Evolutionary conservation across 805 yeast genomes (phyloP).

Genomic region (Candida tammaniensis): DNA sequence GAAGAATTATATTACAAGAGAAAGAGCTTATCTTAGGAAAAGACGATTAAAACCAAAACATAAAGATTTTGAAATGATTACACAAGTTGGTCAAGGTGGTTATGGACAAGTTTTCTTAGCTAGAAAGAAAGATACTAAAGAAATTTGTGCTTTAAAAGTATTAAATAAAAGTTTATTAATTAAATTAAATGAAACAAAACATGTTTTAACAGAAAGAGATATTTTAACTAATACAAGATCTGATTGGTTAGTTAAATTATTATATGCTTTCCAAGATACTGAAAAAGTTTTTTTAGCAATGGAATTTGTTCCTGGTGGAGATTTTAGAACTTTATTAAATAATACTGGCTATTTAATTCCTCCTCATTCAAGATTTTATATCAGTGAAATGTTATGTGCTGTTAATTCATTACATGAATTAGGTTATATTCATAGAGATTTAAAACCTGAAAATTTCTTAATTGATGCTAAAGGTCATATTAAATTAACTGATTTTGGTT

Average conservation of each 20-base stretch:
- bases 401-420: conserved; percentile 90
- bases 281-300: conserved; percentile 90
- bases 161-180: conserved; percentile 82
- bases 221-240: conserved; percentile 93
- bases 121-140: conserved; percentile 88
- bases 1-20: conserved; percentile 79
- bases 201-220: conserved; percentile 93
- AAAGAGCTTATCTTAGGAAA: conserved; percentile 78
- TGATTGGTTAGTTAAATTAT: conserved; percentile 91
- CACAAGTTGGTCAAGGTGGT: conserved; percentile 99
- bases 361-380: conserved; percentile 92
- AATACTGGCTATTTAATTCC: conserved; percentile 92
- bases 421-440: conserved; percentile 95
- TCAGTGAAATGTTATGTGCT: conserved; percentile 94
- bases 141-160: conserved; percentile 92
- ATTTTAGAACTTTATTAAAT: conserved; percentile 88
- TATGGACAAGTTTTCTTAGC: conserved; percentile 99
- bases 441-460: conserved; percentile 91
- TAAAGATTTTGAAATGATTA: conserved; percentile 92
- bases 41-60: conserved; percentile 90
- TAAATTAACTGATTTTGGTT: conserved; percentile 92
- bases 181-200: conserved; percentile 92
- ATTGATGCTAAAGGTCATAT: conserved; percentile 90
- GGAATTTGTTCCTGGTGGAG: conserved; percentile 99
- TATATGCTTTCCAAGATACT: conserved; percentile 92